Evolutionary conservation across 345 rosid genomes (phyloP).

Genomic region (Salix koriyanagi): DNA sequence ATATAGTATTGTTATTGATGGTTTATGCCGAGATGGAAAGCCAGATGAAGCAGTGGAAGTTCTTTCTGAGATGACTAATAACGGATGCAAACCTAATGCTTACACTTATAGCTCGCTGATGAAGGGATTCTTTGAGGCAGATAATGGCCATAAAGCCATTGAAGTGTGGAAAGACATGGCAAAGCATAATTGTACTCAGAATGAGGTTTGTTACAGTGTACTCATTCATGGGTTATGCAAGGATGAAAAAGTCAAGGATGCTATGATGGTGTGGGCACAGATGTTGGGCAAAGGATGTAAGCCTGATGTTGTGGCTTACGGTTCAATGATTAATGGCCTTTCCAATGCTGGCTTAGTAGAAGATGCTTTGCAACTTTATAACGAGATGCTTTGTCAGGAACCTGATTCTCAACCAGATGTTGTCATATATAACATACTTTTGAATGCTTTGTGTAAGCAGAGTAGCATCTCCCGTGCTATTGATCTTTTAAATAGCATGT

Average conservation of each 20-base stretch:
- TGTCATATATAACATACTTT: constrained; percentile 77
- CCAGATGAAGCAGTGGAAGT: constrained; percentile 58
- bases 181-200: constrained; percentile 28
- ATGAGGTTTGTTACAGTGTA: constrained; percentile 70
- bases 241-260: constrained; percentile 59
- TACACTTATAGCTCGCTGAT: constrained; percentile 84
- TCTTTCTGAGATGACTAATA: constrained; percentile 50
- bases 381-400: constrained; percentile 82
- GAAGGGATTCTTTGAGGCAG: constrained; percentile 65
- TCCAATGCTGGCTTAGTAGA: constrained; percentile 57
- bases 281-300: constrained; percentile 63
- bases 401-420: constrained; percentile 76
- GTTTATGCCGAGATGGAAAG: constrained; percentile 68
- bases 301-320: constrained; percentile 77
- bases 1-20: constrained; percentile 71
- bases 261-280: constrained; percentile 66
- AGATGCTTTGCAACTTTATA: constrained; percentile 65
- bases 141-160: constrained; percentile 58
- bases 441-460: constrained; percentile 63
- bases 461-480: constrained; percentile 59
- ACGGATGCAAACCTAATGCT: constrained; percentile 67
- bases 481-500: constrained; percentile 73
- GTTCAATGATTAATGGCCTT: constrained; percentile 83
- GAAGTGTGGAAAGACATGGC: constrained; percentile 73
- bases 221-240: constrained; percentile 71